Base-by-base conservation (phyloP, 352 stramenopile species). In the Globisporangium emineosum region DNA sequence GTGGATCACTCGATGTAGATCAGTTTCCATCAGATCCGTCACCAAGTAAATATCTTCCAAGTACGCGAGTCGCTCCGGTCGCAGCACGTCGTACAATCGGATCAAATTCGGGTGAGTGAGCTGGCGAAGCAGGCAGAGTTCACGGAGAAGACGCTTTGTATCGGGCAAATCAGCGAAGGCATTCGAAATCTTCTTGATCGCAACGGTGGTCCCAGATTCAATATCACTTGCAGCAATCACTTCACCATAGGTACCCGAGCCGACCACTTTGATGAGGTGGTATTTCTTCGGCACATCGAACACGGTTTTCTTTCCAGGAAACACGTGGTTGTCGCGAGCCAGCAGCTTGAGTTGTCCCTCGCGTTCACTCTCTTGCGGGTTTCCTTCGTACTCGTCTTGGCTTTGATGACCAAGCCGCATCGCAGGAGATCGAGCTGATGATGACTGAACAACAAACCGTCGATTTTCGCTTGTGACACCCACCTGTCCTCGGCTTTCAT, bases 31-130 rank as follows among this genome's bases (percentile, higher is more conserved):
- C 27, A 99, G 80, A 58, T 99, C 94, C 23, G 89, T 95, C 19
- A 98, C 93, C 17, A 99, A 89, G 64, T 99, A 99, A 40, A 99
- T 96, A 76, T 99, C 96, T 64, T 98, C 86, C 60, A 98, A 96
- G 66, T 98, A 96, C 63, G 92, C 90, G 17, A 98, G 77, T 32
- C 93, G 91, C 64, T 91, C 82, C 2, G 97, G 96, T 3, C 93
- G 90, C 67, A 97, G 86, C 51, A 98, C 87, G 70, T 98, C 95
- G 47, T 95, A 85, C 52, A 99, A 86, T 33, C 84, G 76, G 37
- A 99, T 97, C 57, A 99, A 78, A 55, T 98, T 97, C 13, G 94
- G 84, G 43, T 96, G 90, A 5, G 73, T 73, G 74, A 98, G 66
- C 53, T 96, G 86, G 4, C 88, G 76, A 33, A 98, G 73, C 33